Evolutionary conservation across 371 early-diverging fungal genomes (phyloP).

Genomic region (Mucor indicus): DNA sequence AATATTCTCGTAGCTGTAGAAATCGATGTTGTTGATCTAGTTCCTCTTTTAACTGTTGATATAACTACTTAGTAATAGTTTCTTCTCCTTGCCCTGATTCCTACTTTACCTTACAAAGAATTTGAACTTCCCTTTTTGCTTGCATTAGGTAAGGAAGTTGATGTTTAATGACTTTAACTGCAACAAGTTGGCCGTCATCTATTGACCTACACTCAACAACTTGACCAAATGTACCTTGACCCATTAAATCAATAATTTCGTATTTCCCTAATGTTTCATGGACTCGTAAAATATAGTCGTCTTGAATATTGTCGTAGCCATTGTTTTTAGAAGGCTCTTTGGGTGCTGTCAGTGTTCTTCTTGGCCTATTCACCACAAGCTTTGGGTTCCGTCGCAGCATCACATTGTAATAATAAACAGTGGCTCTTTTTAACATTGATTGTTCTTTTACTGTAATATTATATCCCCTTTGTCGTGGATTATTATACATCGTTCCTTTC

Average conservation of each 20-base stretch:
- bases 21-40: slow-evolving; percentile 67
- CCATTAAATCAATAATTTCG: slow-evolving; percentile 86
- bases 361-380: slow-evolving; percentile 15
- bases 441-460: neutral
- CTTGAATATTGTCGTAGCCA: slow-evolving; percentile 23
- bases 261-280: slow-evolving; percentile 39
- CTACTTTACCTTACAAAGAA: slow-evolving; percentile 66
- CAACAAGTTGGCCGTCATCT: slow-evolving; percentile 81
- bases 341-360: slow-evolving; percentile 21
- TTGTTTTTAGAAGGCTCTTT: slow-evolving; percentile 21
- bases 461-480: neutral
- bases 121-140: slow-evolving; percentile 89
- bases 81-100: neutral
- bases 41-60: slow-evolving; percentile 54
- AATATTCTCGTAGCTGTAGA: slow-evolving; percentile 81
- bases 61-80: neutral
- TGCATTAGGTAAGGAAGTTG: slow-evolving; percentile 89
- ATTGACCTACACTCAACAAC: slow-evolving; percentile 92
- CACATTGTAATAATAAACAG: slow-evolving; percentile 5
- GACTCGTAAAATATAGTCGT: slow-evolving; percentile 26
- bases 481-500: no score
- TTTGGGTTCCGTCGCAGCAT: no score
- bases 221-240: slow-evolving; percentile 98
- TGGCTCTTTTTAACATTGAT: slow-evolving; percentile 3
- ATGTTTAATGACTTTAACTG: slow-evolving; percentile 97